Base-by-base conservation (phyloP, 129 eudicot species). In the Flaveria trinervia region DNA sequence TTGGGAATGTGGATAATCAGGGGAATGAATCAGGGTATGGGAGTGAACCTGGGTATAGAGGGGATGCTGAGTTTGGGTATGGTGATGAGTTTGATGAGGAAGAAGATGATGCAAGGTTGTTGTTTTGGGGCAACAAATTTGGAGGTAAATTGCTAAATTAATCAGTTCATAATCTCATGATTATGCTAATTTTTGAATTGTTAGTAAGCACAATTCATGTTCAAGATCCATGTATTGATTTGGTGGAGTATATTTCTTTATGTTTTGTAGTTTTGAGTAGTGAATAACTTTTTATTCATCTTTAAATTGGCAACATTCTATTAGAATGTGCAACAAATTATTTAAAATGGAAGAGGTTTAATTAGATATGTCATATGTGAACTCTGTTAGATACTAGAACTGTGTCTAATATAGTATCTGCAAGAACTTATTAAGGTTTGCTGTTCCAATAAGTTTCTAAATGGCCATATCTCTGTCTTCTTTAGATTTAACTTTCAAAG, bases 1-100 rank as follows among this genome's bases (percentile, higher is more conserved):
- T 66, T 74, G 89, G 92, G 18, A 80, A 76, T 80, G 81, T 83
- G 52, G 96, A 90, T 59, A 67, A 44, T 44, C 86, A 74, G 72
- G 96, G 95, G 80, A 93, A 83, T 69, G 98, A 93, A 59, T 90
- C 97, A 12, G 98, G 97, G 70, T 93, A 93, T 62, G 97, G 97
- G 65, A 93, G 98, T 79, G 97, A 90, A 70, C 97, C 97, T 11
- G 97, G 98, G 26, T 93, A 93, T 77, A 68, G 98, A 59, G 98
- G 98, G 10, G 97, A 93, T 85, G 98, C 89, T 2, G 97, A 90
- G 70, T 92, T 87, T 52, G 98, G 93, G 48, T 88, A 93, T 59
- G 97, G 88, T 17, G 96, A 90, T 77, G 96, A 90, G 82, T 14
- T 90, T n/a, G 98, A 93, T 59, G 98, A 93, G 79, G 98, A 93